Evolutionary conservation across 2,329 filamentous ascomycete species (phyloP).

Genomic region (Corniculantispora saksenae): DNA sequence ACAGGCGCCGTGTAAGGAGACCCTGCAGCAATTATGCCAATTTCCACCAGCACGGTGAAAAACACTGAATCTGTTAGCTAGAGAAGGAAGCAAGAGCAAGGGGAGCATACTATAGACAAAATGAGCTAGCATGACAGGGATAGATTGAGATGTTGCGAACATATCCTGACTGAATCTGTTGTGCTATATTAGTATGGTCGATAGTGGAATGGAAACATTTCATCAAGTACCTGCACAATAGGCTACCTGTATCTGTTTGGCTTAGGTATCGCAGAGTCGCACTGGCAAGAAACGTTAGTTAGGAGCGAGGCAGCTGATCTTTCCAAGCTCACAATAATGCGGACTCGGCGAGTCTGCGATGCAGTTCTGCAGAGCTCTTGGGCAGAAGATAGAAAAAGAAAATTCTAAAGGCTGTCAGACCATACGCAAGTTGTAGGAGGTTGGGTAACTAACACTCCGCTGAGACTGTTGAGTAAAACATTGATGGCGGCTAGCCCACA

Average conservation of each 20-base stretch:
- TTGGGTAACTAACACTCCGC: neutral
- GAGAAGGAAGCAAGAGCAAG: neutral
- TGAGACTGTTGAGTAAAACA: neutral
- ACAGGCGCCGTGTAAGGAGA: slow-evolving; percentile 45
- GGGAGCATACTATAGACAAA: slow-evolving; percentile 2
- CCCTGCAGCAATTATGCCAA: slow-evolving; percentile 44
- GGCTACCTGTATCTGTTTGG: neutral
- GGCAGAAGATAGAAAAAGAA: neutral
- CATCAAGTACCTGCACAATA: neutral
- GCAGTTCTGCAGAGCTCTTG: neutral
- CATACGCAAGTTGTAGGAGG: too few relatives aligned
- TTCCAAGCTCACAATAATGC: neutral
- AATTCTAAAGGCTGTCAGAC: accelerated
- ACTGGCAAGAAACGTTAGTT: neutral
- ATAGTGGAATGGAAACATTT: neutral
- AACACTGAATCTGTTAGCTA: slow-evolving; percentile 25
- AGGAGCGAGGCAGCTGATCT: too few relatives aligned
- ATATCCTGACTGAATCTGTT: slow-evolving; percentile 12
- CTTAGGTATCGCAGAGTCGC: neutral
- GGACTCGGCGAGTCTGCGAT: neutral
- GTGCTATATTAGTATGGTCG: neutral
- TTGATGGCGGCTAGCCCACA: neutral
- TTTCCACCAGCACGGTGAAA: slow-evolving; percentile 41
- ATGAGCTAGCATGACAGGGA: neutral
- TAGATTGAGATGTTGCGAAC: neutral